Conservation (phyloP, 805 yeast species). For the Grigorovia humatica region DNA sequence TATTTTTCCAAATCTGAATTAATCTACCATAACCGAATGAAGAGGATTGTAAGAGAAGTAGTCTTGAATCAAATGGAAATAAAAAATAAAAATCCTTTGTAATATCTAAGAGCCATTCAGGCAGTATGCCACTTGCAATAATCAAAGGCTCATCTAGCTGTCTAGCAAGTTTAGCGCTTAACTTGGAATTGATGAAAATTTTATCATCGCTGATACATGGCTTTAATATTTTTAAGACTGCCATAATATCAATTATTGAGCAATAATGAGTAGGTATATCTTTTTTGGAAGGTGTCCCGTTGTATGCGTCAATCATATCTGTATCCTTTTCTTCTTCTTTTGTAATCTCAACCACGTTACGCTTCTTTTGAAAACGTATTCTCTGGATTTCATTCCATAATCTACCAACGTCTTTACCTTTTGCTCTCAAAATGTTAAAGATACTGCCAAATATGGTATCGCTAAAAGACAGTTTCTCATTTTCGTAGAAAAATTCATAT, state of each 20-base stretch:
- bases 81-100: conserved; percentile 69
- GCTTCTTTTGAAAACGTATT: conserved; percentile 35
- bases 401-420: conserved; percentile 33
- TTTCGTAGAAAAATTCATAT: conserved; percentile 50
- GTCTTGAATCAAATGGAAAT: conserved; percentile 74
- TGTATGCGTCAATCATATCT: conserved; percentile 22
- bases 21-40: conserved; percentile 85
- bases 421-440: conserved; percentile 37
- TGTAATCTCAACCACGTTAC: conserved; percentile 8
- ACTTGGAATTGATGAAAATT: conserved; percentile 63
- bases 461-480: conserved; percentile 47
- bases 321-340: conserved; percentile 11
- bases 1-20: conserved; percentile 64
- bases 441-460: conserved; percentile 73
- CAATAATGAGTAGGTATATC: conserved; percentile 1
- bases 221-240: conserved; percentile 40
- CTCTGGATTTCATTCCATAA: conserved; percentile 53
- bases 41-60: conserved; percentile 70
- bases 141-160: conserved; percentile 85
- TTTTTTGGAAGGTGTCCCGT: conserved; percentile 14
- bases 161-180: conserved; percentile 75
- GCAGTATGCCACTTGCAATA: conserved; percentile 78
- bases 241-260: conserved; percentile 31
- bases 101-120: conserved; percentile 73
- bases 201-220: conserved; percentile 13